phyloP scores from a whole-genome alignment of 805 yeast genomes.

The Candida fluviatilis region DNA sequence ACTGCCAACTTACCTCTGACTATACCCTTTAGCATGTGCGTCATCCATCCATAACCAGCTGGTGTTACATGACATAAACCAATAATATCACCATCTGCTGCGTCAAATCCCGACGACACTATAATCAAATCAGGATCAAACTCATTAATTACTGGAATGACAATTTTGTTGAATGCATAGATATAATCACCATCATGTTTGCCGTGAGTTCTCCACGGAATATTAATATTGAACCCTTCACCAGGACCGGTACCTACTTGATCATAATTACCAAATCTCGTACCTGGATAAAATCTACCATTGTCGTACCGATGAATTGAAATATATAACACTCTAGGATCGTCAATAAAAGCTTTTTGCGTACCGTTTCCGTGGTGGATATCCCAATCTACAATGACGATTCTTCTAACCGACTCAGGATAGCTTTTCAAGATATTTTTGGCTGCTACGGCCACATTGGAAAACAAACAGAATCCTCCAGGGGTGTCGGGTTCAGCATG shows the following conservation, averaged over 20 bases:
- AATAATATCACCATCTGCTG: conserved; percentile 96
- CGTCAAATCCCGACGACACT: conserved; percentile 94
- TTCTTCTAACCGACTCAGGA: conserved; percentile 83
- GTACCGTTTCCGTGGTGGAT: conserved; percentile 99
- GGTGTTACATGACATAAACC: conserved; percentile 97
- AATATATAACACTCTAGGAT: conserved; percentile 85
- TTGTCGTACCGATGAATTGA: conserved; percentile 91
- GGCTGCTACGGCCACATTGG: conserved; percentile 97
- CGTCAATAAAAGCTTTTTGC: conserved; percentile 84
- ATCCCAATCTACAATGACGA: conserved; percentile 93
- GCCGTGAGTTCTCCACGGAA: conserved; percentile 92
- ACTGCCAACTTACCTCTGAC: conserved; percentile 89
- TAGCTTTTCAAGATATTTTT: conserved; percentile 73
- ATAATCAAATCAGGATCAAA: conserved; percentile 91
- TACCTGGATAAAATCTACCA: conserved; percentile 93
- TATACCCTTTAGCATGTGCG: conserved; percentile 80
- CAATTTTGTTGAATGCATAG: conserved; percentile 80
- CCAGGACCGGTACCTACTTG: conserved; percentile 85
- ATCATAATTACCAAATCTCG: conserved; percentile 75
- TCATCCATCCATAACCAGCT: conserved; percentile 94
- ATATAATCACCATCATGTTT: conserved; percentile 95
- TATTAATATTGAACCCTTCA: conserved; percentile 80
- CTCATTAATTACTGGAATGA: conserved; percentile 86
- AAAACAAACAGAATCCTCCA: conserved; percentile 94
- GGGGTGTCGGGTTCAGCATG: conserved; percentile 98